Conservation (phyloP, 805 yeast genomes). For the Candida tibetensis region DNA sequence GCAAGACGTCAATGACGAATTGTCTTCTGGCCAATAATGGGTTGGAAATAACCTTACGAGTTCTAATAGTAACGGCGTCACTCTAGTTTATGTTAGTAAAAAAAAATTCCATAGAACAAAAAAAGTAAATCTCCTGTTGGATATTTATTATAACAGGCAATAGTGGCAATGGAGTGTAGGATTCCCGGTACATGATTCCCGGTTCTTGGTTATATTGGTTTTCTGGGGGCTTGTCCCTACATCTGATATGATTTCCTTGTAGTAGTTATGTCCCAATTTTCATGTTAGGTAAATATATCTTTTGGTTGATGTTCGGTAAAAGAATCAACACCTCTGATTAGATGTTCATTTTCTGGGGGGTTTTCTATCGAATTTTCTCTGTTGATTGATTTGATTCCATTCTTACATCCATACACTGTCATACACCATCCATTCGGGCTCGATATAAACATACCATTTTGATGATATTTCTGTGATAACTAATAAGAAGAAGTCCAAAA, state of each 20-base stretch:
- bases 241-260: neutral
- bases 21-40: conserved; percentile 99
- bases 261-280: neutral
- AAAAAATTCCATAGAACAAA: neutral
- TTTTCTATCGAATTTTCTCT: no score
- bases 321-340: no score
- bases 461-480: conserved; percentile 14
- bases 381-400: no score
- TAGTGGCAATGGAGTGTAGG: no score
- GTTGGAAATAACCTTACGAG: conserved; percentile 98
- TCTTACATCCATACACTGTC: no score
- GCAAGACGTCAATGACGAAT: conserved; percentile 98
- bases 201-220: no score
- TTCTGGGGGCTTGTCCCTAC: neutral
- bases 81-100: conserved; percentile 52
- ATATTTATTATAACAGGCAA: no score
- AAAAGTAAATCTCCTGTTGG: no score
- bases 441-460: conserved; percentile 22
- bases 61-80: conserved; percentile 99
- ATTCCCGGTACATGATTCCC: no score
- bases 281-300: neutral
- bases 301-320: no score
- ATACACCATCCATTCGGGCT: no score
- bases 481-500: conserved; percentile 1
- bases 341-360: no score